Evolutionary conservation across 371 early-diverging fungal species (phyloP), one percentile per base, ranked within the genome.

Genomic region (Mucor mucedo): DNA sequence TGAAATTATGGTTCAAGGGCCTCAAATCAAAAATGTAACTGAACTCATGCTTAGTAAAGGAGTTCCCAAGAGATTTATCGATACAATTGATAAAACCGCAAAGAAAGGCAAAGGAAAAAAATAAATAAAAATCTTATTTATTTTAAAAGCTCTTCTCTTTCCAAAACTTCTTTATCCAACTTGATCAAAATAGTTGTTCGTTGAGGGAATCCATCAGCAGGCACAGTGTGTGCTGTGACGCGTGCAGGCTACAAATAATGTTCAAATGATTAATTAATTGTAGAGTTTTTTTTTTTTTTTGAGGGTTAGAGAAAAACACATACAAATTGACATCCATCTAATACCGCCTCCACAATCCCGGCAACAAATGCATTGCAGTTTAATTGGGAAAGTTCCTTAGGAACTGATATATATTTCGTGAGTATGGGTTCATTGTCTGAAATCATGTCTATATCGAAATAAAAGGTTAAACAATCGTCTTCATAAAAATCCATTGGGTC

Each of bases 161-260:
- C 86, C 68, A 93, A 71, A 13, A 93, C 91, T 47, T 89, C 88
- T 66, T 80, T 78, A 71, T 94, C 95, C 67, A 98, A 87, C 75
- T 98, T 98, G 74, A 98, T 95, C 63, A 98, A 73, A 27, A 97
- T 89, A 3, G 97, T 96, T 2, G 97, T 96, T 41, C 95, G 82
- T 54, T 89, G 78, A 27, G 98, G 98, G 72, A 83, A 90, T n/a
- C 90, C 91, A n/a, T 94, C 95, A 29, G 84, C 87, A 29, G 94
- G 94, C 4, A 94, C 91, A 1, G 95, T 89, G 68, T 97, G 98
- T 13, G 98, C 96, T 16, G 96, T 93, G 28, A 98, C 98, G 39
- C 94, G 83, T 4, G 95, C 90, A 47, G 97, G 93, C 95, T 95
- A 78, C 6, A n/a, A 16, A 45, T 16, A 16, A 2, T 1, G 5